Base-by-base conservation (phyloP, 2,329 filamentous ascomycete species). In the Fusarium guadeloupense region DNA sequence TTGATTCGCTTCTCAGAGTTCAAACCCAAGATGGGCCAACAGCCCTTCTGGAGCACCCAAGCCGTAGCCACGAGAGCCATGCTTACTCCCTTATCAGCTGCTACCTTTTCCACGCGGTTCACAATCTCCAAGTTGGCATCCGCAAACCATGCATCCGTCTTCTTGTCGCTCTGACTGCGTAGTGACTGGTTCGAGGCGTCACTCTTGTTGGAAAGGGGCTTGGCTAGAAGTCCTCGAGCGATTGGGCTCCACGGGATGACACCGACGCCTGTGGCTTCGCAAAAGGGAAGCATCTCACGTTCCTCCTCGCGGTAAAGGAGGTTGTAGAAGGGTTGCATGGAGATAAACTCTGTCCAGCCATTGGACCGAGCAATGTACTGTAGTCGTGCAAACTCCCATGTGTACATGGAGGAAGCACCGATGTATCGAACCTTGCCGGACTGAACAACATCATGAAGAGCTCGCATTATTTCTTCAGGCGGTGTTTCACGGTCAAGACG, bases 1-100 rank as follows among this genome's bases (percentile, higher is more conserved):
- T 88, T 83, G 38, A 90, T 82, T n/a, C 87, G 77, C 53, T 80
- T 77, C 28, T 82, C 76, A 47, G 79, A 88, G 59, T 79, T 83
- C 63, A 90, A 77, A 0, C 88, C 87, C 38, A 89, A 75, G 54
- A 90, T 89, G 0, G 87, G 87, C 59, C 80, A 84, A 13, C 80
- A 75, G 1, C 81, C 80, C 26, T 81, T 78, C 45, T 81, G 79
- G 62, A 84, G 74, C 48, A 82, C 80, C 88, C 89, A 91, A 1
- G 88, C 88, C 37, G 89, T 80, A 0, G 87, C 83, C 5, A 91
- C 83, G 51, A 88, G 83, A 38, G 84, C 83, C 82, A 90, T 90
- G 61, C 80, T 84, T 70, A 83, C 81, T 1, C 77, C 81, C 62
- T 81, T 81, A 74, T 85, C 85, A 59, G 79, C 76, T 0, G 86